Evolutionary conservation across 345 rosid genomes (phyloP).

Genomic region (Fremontodendron californicum): DNA sequence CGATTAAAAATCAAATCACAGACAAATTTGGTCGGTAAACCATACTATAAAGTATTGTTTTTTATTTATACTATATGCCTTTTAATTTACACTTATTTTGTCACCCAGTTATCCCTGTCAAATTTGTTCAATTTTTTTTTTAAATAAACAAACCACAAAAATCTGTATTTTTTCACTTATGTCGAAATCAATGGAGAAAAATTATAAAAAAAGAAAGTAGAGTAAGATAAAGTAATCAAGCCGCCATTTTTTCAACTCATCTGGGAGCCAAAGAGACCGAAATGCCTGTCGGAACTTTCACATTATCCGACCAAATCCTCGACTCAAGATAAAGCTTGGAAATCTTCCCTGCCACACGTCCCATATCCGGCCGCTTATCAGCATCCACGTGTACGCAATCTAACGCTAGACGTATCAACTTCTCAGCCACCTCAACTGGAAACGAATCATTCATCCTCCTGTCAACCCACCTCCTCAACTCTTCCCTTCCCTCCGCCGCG

Average conservation of each 20-base stretch:
- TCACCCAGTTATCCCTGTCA: too few species aligned
- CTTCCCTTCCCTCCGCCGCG: conserved; percentile 28
- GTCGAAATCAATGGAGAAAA: background rate
- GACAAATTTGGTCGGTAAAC: too few species aligned
- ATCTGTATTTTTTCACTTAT: background rate
- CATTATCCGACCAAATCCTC: conserved; percentile 45
- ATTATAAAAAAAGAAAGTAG: too few species aligned
- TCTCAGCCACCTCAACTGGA: conserved; percentile 64
- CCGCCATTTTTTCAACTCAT: conserved; percentile 23
- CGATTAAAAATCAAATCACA: too few species aligned
- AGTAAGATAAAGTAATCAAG: background rate
- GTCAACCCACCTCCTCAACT: conserved; percentile 72
- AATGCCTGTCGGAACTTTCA: conserved; percentile 45
- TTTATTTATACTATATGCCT: too few species aligned
- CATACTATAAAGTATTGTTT: too few species aligned
- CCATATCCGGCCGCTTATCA: conserved; percentile 70
- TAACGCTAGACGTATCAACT: conserved; percentile 51
- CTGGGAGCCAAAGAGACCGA: conserved; percentile 66
- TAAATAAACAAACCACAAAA: background rate
- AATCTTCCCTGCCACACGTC: conserved; percentile 77
- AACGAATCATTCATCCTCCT: conserved; percentile 69
- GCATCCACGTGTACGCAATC: conserved; percentile 67
- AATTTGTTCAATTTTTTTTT: too few species aligned
- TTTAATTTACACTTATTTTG: too few species aligned
- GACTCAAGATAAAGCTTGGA: conserved; percentile 66